A percentile compares a stretch with the other conserved stretches of the same genome.
Conservation (phyloP, 257 asterid genomes). For the Salvia rosmarinus region DNA sequence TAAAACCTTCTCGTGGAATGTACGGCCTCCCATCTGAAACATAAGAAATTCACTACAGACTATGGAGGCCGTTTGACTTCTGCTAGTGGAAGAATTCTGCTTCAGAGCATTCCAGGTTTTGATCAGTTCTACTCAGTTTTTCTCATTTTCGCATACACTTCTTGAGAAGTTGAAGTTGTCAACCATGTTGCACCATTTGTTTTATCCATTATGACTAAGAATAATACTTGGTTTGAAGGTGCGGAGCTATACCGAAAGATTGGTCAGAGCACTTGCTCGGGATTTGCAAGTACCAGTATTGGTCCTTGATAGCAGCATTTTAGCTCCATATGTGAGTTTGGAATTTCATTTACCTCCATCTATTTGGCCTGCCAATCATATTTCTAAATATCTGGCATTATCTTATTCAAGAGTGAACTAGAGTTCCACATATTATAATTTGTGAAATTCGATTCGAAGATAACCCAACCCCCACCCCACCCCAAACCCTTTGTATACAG, state of each 20-base stretch:
- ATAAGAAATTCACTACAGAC: slow-evolving; percentile 63
- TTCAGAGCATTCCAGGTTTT: slow-evolving; percentile 85
- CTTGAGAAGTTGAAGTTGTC: slow-evolving; percentile 6
- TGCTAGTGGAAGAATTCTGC: slow-evolving; percentile 88
- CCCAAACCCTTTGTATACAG: neutral
- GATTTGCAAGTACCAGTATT: slow-evolving; percentile 83
- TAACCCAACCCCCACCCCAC: slow-evolving; percentile 19
- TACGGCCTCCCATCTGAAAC: slow-evolving; percentile 81
- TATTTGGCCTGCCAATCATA: slow-evolving; percentile 10
- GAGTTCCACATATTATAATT: neutral
- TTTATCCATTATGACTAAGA: slow-evolving; percentile 28
- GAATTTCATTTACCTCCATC: slow-evolving; percentile 19
- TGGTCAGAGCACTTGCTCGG: slow-evolving; percentile 92
- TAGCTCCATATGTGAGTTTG: slow-evolving; percentile 87
- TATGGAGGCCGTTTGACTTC: slow-evolving; percentile 80
- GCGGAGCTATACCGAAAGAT: slow-evolving; percentile 93
- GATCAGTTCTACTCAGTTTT: neutral
- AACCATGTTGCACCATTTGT: slow-evolving; percentile 1
- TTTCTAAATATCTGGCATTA: neutral
- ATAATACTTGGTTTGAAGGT: slow-evolving; percentile 55
- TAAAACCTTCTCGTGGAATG: slow-evolving; percentile 86
- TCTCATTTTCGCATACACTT: slow-evolving; percentile 15
- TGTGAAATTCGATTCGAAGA: slow-evolving; percentile 6
- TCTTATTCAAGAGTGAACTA: slow-evolving; percentile 7
- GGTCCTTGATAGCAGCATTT: slow-evolving; percentile 84